Base-by-base conservation (phyloP, 1,139 yeast species). In the Geotrichum klebahnii region DNA sequence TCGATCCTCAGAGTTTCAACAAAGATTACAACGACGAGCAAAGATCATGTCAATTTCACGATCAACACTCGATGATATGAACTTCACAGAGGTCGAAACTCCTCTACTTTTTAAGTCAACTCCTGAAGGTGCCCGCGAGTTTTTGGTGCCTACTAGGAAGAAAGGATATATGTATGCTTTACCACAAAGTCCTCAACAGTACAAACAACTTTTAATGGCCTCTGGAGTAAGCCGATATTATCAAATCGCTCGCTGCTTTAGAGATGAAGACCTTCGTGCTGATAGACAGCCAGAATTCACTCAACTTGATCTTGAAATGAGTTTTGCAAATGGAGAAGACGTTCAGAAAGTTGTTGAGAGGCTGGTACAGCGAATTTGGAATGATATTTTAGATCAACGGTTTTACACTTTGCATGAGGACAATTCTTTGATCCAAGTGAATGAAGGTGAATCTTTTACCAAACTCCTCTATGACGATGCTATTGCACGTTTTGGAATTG, bases 251-350 rank as follows among this genome's bases (percentile, higher is more conserved):
- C 82, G 80, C 60, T 92, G 99, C 64, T 92, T 92, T 65, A 76
- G 98, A 57, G 98, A 94, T 65, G 99, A 92, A 65, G 97, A 94
- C 67, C 75, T 94, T 55, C 75, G 98, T 53, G 82, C 90, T 3
- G 98, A 92, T 66, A 78, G 99, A 65, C 99, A 92, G 67, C 97
- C 97, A 0, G 98, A 94, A 65, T 94, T 92, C 63, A 92, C 98
- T 0, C 99, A 92, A 67, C 72, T 94, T 16, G 99, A 92, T 73
- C 61, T 94, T 68, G 99, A 94, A 65, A 84, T 92, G 95, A 79
- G 94, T 34, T 94, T 82, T 70, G 81, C 92, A 0, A 76, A 74
- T 56, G 79, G 79, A 41, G 71, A 74, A 10, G 87, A 86, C 56
- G 95, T 92, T 5, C 81, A 79, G 61, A 52, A 64, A 0, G 83